Evolutionary conservation across 129 eudicot genomes (phyloP), one percentile per base, ranked within the genome.

Genomic region (Flaveria trinervia): DNA sequence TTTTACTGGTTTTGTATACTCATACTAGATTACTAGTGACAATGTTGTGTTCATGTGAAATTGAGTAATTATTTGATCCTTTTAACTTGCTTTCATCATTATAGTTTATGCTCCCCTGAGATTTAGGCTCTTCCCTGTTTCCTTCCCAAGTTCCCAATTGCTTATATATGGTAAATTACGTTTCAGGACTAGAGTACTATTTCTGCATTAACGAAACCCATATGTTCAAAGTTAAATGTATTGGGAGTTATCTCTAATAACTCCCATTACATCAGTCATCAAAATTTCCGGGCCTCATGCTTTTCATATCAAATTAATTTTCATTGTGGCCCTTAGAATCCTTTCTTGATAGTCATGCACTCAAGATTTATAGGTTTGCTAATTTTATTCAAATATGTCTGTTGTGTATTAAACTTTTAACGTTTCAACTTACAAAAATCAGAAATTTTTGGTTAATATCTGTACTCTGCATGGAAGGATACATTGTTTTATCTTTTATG

Each of bases 21-120:
- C 23, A 26, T 28, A 28, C 33, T 28, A 28, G 33, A 28, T 28
- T 39, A 55, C 14, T 18, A 23, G 16, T 41, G 67, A 62, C 44
- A 62, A 62, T 62, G 30, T 5, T 22, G 25, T 77, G 23, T 68
- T 68, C 14, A 25, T 39, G 56, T 52, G 73, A 51, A 67, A 76
- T 0, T 22, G 51, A 77, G 48, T 22, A 50, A 43, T 11, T 15
- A 41, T 60, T 17, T 57, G 45, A 2, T 79, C 22, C 13, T 71
- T 2, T 15, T 30, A 59, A n/a, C 62, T 30, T 46, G 28, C 28
- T 60, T 33, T 59, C 50, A 11, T 70, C 43, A 2, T 13, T 45
- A 48, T 56, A 59, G 48, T 48, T 7, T 60, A 79, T 71, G 52
- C 49, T 78, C 49, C 23, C 59, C 43, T 56, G 62, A 70, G 61